Evolutionary conservation across 352 stramenopile species (phyloP), one percentile per base, ranked within the genome.

Genomic region (Peronospora farinosa): DNA sequence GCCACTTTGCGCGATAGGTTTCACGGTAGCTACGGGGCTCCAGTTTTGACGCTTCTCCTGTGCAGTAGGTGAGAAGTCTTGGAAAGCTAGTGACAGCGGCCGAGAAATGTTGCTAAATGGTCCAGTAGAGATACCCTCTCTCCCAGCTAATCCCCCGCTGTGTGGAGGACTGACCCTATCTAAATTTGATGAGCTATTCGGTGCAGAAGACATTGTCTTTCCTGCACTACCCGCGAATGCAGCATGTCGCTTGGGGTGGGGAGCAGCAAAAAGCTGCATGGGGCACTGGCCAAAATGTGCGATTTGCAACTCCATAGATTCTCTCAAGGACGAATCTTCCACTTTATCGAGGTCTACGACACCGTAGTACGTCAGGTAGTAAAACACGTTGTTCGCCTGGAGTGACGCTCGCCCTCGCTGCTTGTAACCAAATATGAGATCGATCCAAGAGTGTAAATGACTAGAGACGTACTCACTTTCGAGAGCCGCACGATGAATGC

Each of bases 371-470:
- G 86, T 92, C 30, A 96, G 54, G 42, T 96, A 93, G 57, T 95
- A 94, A 56, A 99, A 99, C 4, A 99, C 72, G 60, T 99, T 99
- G 56, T 97, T 84, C 0, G 91, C 92, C 35, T 95, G 74, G n/a
- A 96, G 63, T 4, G 96, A 95, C 25, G 84, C 90, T 57, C 91
- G 76, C 16, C 97, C 95, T 13, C 88, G 76, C 67, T 99, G 97
- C 57, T 99, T 98, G 70, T 83, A 98, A 7, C 97, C 97, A 70
- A 99, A 99, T 16, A 99, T 96, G 7, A 99, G 81, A 71, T 99
- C 97, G 21, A 99, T 86, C 97, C 97, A 99, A 53, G 88, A 71
- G 66, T 99, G 95, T 16, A 99, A 69, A 69, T 98, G 82, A 28
- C 78, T 74, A 27, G 95, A 99, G 0, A 99, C 97, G 58, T 97